Percentiles rank a stretch among this genome's conserved stretches.
phyloP scores from a whole-genome alignment of 2,329 filamentous ascomycete species.

The Ophiocordyceps unilateralis region DNA sequence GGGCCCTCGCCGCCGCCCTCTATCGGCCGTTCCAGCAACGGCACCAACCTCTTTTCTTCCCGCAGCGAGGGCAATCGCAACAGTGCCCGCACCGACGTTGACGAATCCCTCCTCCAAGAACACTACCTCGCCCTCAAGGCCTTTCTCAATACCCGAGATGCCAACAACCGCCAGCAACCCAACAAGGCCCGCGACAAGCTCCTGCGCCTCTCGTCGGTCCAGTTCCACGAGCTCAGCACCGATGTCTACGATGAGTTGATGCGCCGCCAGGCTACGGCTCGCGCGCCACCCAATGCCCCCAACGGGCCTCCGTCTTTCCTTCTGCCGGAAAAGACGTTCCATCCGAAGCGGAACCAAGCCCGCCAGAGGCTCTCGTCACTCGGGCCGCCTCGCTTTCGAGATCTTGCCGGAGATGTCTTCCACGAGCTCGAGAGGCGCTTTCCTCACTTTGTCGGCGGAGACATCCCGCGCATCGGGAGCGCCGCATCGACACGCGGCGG shows the following conservation, averaged over 20 bases:
- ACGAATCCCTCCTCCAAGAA: constrained; percentile 48
- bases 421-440: constrained; percentile 85
- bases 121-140: constrained; percentile 68
- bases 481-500: constrained; percentile 43
- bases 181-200: constrained; percentile 93
- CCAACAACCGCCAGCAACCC: constrained; percentile 54
- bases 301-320: constrained; percentile 53
- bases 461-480: constrained; percentile 53
- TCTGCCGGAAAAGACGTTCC: constrained; percentile 73
- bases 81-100: constrained; percentile 40
- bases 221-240: constrained; percentile 94
- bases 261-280: constrained; percentile 56
- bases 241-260: constrained; percentile 94
- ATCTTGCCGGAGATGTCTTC: constrained; percentile 89
- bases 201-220: constrained; percentile 70
- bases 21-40: constrained; percentile 69
- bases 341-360: constrained; percentile 96
- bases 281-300: constrained; percentile 33
- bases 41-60: constrained; percentile 51
- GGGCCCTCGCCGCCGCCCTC: constrained; percentile 77
- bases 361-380: constrained; percentile 85
- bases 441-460: constrained; percentile 56
- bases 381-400: constrained; percentile 70
- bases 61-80: constrained; percentile 47
- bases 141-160: constrained; percentile 63